A percentile compares a stretch with the other conserved stretches of the same genome.
phyloP scores from a whole-genome alignment of 2,329 filamentous ascomycete species.

The Tetracladium maxilliforme region DNA sequence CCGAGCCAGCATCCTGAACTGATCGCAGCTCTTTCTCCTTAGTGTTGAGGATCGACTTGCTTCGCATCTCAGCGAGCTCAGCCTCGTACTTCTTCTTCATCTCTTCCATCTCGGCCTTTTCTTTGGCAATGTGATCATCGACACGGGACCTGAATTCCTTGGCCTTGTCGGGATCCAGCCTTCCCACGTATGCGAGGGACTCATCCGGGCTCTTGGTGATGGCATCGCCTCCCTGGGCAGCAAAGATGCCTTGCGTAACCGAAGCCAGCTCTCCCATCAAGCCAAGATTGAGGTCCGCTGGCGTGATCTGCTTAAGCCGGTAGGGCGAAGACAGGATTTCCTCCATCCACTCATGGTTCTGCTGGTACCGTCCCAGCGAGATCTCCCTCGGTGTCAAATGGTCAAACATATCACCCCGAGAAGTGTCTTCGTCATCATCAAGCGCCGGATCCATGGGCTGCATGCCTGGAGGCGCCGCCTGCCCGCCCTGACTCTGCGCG shows the following conservation, averaged over 20 bases:
- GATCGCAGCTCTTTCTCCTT: slow-evolving; percentile 65
- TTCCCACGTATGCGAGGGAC: slow-evolving; percentile 48
- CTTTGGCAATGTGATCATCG: slow-evolving; percentile 53
- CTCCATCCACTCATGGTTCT: slow-evolving; percentile 99
- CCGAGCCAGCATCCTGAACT: slow-evolving; percentile 38
- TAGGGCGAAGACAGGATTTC: slow-evolving; percentile 90
- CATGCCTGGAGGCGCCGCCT: slow-evolving; percentile 17
- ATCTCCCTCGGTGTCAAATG: slow-evolving; percentile 80
- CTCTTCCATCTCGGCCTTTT: slow-evolving; percentile 68
- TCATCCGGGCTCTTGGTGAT: slow-evolving; percentile 31
- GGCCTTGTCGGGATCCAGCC: slow-evolving; percentile 60
- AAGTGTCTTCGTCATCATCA: slow-evolving; percentile 84
- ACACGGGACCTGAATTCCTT: slow-evolving; percentile 75
- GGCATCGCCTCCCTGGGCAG: slow-evolving; percentile 40
- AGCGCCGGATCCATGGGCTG: slow-evolving; percentile 29
- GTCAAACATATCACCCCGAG: slow-evolving; percentile 79
- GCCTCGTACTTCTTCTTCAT: slow-evolving; percentile 70
- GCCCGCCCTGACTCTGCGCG: slow-evolving; percentile 6
- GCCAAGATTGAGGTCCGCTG: slow-evolving; percentile 76
- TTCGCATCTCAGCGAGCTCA: slow-evolving; percentile 60
- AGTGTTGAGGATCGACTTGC: slow-evolving; percentile 51
- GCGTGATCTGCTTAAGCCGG: slow-evolving; percentile 68
- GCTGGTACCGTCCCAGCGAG: slow-evolving; percentile 72
- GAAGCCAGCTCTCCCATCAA: slow-evolving; percentile 68
- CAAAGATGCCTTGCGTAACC: slow-evolving; percentile 75